These are phyloP conservation scores for Quercus parvula DNA, from an alignment of 306 rosid genomes.

Conservation along the genomic window DNA sequence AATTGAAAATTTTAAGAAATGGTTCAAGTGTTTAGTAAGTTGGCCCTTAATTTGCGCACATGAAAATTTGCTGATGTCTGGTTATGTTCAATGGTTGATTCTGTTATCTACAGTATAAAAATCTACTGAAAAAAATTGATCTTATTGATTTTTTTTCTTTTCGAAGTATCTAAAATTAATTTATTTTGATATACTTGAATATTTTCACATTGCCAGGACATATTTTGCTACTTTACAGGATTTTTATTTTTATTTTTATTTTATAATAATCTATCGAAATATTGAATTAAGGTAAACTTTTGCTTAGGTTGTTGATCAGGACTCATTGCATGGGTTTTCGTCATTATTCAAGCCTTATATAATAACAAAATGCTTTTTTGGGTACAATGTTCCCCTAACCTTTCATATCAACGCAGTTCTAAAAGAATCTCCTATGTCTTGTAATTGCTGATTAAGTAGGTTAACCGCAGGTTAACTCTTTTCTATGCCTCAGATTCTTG, in stretches of 20 bases:
- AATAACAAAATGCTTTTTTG: not conserved
- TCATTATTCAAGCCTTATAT: not conserved
- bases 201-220: not conserved
- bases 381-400: not conserved
- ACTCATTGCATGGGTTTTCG: not conserved
- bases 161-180: not conserved
- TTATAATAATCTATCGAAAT: not conserved
- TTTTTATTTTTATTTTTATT: not conserved
- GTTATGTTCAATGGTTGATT: not conserved
- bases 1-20: not conserved
- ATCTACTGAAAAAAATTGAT: not conserved
- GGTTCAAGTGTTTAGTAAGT: not conserved
- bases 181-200: not conserved
- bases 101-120: not conserved
- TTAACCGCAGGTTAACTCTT: conserved; percentile 62
- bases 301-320: not conserved
- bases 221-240: not conserved
- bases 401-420: conserved; percentile 14
- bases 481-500: conserved; percentile 86
- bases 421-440: conserved; percentile 29
- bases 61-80: not conserved
- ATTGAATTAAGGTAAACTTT: not conserved
- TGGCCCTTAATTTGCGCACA: not conserved
- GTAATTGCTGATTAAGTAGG: conserved; percentile 53
- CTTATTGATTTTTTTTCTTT: not conserved